Base-by-base conservation (phyloP, 257 asterid genomes). In the Plantago major region DNA sequence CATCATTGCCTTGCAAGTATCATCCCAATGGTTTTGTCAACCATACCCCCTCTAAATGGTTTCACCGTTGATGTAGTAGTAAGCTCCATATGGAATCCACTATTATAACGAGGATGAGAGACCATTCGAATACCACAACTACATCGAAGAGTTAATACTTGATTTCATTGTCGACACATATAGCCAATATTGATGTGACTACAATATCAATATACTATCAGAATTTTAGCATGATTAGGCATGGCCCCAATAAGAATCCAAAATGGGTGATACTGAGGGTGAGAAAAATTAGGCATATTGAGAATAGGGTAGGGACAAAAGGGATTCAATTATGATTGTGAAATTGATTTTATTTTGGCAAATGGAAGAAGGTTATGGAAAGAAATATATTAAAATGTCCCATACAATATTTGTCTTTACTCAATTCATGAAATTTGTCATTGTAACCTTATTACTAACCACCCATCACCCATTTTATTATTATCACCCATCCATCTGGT, bases 271-370 rank as follows among this genome's bases (percentile, higher is more conserved):
- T 61, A 15, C 62, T 68, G 37, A 47, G 67, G 67, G 37, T 71
- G 58, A 63, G 52, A 13, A 51, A 59, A 51, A 50, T 58, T 59
- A 46, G 45, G 19, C 66, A 48, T 17, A 40, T 53, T 64, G 46
- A 52, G 64, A 53, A 58, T 62, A 58, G 14, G 44, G 60, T 62
- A 19, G 53, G 49, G 61, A 73, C 75, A 60, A 68, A 76, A 72
- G 51, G 16, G 50, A 42, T 43, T 58, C 50, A 63, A 46, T 71
- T 49, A 42, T 15, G 33, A 52, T 46, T 16, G 9, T 10, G 48
- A 58, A 4, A 33, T 33, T 33, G 40, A 33, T 33, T 22, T 33
- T 7, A 33, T 33, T 33, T 33, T 33, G 7, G 40, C 40, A 33
- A 33, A 33, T 33, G 56, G 56, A 51, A 51, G 17, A 3, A 14